Conservation (phyloP, 2,329 filamentous ascomycete species). For the Aspergillus terreus region DNA sequence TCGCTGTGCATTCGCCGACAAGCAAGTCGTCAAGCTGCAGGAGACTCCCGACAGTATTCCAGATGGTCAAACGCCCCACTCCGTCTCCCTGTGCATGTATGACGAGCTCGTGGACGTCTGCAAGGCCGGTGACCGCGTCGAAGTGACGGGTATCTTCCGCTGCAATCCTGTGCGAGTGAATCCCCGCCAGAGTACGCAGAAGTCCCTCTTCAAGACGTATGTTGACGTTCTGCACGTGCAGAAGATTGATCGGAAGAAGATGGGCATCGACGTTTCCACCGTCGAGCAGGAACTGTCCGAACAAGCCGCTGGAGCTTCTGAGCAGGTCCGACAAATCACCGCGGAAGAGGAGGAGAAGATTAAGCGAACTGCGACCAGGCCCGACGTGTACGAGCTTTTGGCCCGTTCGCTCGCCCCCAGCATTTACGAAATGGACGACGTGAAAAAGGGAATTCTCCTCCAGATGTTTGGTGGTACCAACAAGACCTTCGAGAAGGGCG, state of each 20-base stretch:
- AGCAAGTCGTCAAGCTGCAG: constrained; percentile 97
- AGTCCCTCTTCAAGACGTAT: constrained; percentile 97
- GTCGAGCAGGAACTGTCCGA: constrained; percentile 79
- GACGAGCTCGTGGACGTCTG: constrained; percentile 96
- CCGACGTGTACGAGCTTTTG: constrained; percentile 90
- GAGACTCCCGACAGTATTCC: constrained; percentile 95
- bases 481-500: constrained; percentile 95
- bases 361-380: constrained; percentile 69
- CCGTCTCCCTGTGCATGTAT: constrained; percentile 92
- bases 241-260: constrained; percentile 90
- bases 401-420: constrained; percentile 88
- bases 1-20: constrained; percentile 88
- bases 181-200: constrained; percentile 84
- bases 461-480: constrained; percentile 97
- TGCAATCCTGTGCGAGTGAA: constrained; percentile 92
- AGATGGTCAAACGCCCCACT: constrained; percentile 94
- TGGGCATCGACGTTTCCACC: constrained; percentile 87
- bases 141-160: constrained; percentile 95
- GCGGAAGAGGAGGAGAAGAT: constrained; percentile 90
- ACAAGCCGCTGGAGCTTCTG: constrained; percentile 64
- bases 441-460: constrained; percentile 96
- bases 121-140: constrained; percentile 93
- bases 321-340: constrained; percentile 78
- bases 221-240: constrained; percentile 94
- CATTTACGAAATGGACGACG: constrained; percentile 96